These are phyloP conservation scores for Herpetospermum pedunculosum DNA, from an alignment of 306 rosid genomes.

Conservation along the genomic window DNA sequence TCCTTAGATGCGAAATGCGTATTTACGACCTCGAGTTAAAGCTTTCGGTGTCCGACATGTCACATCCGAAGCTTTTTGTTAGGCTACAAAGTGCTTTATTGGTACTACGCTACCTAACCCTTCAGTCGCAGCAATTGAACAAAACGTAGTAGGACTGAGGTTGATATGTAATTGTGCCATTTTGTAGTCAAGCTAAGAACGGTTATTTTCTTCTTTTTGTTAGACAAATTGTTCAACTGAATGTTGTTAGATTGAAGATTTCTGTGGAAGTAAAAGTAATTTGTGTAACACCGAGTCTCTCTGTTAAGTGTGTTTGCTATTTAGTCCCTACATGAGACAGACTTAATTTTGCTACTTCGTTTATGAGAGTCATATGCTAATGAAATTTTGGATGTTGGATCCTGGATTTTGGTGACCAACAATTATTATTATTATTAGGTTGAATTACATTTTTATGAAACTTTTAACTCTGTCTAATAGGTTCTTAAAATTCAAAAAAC, in stretches of 20 bases:
- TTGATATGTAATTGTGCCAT: constrained; percentile 4
- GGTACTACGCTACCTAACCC: neutral
- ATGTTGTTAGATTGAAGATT: neutral
- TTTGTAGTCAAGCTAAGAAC: constrained; percentile 1
- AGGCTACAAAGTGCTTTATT: neutral
- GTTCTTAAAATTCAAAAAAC: no score
- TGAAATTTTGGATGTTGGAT: neutral
- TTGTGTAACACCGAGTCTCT: neutral
- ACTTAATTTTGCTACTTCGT: neutral
- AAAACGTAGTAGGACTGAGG: neutral
- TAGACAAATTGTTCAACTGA: neutral
- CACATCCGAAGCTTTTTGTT: neutral
- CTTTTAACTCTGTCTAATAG: no score
- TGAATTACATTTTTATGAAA: no score
- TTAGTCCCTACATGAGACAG: neutral
- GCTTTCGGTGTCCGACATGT: neutral
- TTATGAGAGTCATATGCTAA: neutral
- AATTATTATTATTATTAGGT: no score
- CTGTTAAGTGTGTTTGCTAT: neutral
- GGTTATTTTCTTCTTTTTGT: neutral
- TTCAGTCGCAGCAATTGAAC: neutral
- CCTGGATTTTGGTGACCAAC: no score
- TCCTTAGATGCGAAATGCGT: neutral
- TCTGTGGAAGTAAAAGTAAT: neutral
- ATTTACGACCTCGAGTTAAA: neutral